Evolutionary conservation across 2,329 filamentous ascomycete species (phyloP).

Genomic region (Magnaporthiopsis rhizophila): DNA sequence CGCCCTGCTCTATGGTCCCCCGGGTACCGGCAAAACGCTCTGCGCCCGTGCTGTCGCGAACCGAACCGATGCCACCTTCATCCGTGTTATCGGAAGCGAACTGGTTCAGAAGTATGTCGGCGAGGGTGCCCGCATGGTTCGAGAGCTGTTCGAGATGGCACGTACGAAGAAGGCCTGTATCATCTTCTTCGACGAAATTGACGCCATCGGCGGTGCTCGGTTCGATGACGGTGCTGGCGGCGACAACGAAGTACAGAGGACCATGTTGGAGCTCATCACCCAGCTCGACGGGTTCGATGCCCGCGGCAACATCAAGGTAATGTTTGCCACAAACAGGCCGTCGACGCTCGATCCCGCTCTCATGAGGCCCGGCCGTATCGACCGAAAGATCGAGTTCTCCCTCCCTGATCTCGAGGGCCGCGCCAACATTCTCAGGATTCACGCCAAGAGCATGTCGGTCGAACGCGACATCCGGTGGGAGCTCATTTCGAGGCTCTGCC

Average conservation of each 20-base stretch:
- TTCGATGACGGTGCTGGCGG: constrained; percentile 97
- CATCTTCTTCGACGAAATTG: constrained; percentile 99
- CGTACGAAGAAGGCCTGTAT: constrained; percentile 99
- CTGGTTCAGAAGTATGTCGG: constrained; percentile 98
- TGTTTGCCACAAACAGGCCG: constrained; percentile 99
- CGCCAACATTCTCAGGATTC: constrained; percentile 95
- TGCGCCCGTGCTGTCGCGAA: constrained; percentile 97
- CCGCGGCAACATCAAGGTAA: constrained; percentile 96
- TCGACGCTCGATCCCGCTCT: constrained; percentile 93
- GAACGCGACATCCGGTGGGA: constrained; percentile 99
- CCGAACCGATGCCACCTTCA: constrained; percentile 96
- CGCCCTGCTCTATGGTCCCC: constrained; percentile 90
- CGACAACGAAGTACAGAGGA: constrained; percentile 95
- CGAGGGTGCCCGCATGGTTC: constrained; percentile 95
- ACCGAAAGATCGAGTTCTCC: constrained; percentile 98
- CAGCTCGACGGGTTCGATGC: constrained; percentile 99
- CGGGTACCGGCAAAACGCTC: constrained; percentile 97
- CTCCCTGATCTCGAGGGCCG: constrained; percentile 94
- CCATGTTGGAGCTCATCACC: constrained; percentile 96
- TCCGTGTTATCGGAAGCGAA: constrained; percentile 95
- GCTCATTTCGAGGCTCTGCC: constrained; percentile 91
- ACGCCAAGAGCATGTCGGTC: constrained; percentile 99
- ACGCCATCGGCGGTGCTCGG: constrained; percentile 96
- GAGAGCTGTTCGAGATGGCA: constrained; percentile 98
- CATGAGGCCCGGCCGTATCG: constrained; percentile 94